A percentile compares a stretch with the other conserved stretches of the same genome.
Conservation (phyloP, 225 moss, liverwort and hornwort species). For the Takakia lepidozioides region DNA sequence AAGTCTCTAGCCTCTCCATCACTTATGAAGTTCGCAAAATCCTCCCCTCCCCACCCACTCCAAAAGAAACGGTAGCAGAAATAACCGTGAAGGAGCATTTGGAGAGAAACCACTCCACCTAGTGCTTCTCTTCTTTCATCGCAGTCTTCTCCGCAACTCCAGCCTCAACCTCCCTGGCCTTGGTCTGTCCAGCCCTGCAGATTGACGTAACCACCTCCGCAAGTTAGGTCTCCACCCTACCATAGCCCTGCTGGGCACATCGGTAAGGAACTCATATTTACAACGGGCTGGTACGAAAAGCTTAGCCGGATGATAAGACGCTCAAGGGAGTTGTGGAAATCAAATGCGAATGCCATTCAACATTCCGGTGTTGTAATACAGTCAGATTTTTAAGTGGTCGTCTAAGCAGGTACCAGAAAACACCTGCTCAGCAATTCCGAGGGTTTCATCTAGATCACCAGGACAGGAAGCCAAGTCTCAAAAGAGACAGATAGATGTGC, state of each 20-base stretch:
- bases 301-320: neutral
- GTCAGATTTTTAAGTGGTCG: neutral
- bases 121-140: slow-evolving; percentile 47
- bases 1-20: too few species aligned
- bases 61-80: too few species aligned
- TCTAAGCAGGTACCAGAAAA: neutral
- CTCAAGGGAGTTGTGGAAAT: neutral
- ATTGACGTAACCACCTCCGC: neutral
- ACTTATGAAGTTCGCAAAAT: too few species aligned
- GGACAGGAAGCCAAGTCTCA: neutral
- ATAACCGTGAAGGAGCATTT: too few species aligned
- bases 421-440: neutral
- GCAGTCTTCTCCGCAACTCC: slow-evolving; percentile 38
- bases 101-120: too few species aligned
- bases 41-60: too few species aligned
- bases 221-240: too few species aligned
- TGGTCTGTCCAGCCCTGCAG: slow-evolving; percentile 45
- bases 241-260: too few species aligned
- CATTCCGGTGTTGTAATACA: neutral
- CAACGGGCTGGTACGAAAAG: neutral
- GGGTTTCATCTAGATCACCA: too few species aligned
- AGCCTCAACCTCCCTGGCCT: slow-evolving; percentile 60
- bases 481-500: neutral
- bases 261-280: too few species aligned
- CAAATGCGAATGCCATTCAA: neutral